Evolutionary conservation across 139 green algal species (phyloP), one percentile per base, ranked within the genome.

Genomic region (Closterium sp.): DNA sequence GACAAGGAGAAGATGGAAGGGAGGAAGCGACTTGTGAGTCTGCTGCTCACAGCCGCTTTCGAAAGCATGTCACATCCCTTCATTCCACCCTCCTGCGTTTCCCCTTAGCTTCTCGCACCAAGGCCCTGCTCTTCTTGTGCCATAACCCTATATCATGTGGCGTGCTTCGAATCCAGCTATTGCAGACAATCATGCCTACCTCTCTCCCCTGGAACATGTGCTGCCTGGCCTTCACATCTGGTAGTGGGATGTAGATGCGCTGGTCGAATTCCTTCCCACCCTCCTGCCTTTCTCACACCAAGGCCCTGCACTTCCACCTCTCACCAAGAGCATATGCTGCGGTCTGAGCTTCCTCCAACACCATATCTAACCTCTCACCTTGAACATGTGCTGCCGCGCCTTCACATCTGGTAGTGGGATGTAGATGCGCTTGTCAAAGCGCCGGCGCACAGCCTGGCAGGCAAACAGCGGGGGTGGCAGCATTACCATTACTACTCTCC

Each of bases 221-320:
- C 19, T 97, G 95, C 12, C 98, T 95, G 12, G 98, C 97, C 4
- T 95, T 88, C n/a, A 94, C 94, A 90, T 99, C 97, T 0, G 98
- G 98, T 90, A 99, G 96, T 33, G 98, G 97, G 91, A 99, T 99
- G 96, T 99, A 99, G 93, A 99, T 99, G 69, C 98, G 96, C 96
- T 98, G 98, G 94, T 98, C 97, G 90, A 98, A 98, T n/a, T 96
- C 95, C 10, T 97, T 86, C 36, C 97, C n/a, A n/a, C n/a, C n/a
- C n/a, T n/a, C n/a, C n/a, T n/a, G n/a, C n/a, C n/a, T n/a, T n/a
- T n/a, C n/a, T n/a, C n/a, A n/a, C n/a, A n/a, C n/a, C n/a, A n/a
- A n/a, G n/a, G n/a, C n/a, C n/a, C n/a, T n/a, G 94, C 28, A 98
- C 92, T 43, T 97, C 97, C 91, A 98, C 96, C n/a, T n/a, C n/a